Conservation (phyloP, 495 filamentous ascomycete species). For the Apodospora peruviana region DNA sequence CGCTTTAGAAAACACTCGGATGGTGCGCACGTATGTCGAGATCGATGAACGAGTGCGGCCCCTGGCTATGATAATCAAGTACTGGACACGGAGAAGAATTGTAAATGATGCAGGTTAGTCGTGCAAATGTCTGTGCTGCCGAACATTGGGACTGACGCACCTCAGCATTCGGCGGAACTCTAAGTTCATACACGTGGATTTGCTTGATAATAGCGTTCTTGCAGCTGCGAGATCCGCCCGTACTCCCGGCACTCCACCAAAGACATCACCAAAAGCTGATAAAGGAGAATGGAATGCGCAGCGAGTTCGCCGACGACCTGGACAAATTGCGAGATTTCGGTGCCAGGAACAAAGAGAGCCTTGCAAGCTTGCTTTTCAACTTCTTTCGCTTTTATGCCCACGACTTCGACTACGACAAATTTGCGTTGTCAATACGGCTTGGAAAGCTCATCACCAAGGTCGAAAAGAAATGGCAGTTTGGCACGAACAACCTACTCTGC, state of each 20-base stretch:
- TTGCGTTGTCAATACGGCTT: constrained; percentile 80
- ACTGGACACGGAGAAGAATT: constrained; percentile 90
- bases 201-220: constrained; percentile 97
- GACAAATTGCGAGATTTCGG: constrained; percentile 68
- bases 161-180: constrained; percentile 80
- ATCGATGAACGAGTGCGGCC: constrained; percentile 87
- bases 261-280: constrained; percentile 57
- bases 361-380: constrained; percentile 79
- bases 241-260: constrained; percentile 83
- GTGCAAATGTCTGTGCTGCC: background rate
- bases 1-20: constrained; percentile 91
- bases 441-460: constrained; percentile 77
- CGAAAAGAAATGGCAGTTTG: constrained; percentile 78
- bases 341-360: constrained; percentile 69
- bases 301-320: constrained; percentile 81
- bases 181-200: constrained; percentile 99
- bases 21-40: constrained; percentile 96
- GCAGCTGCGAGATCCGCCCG: constrained; percentile 80
- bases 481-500: constrained; percentile 76
- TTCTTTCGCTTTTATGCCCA: constrained; percentile 95
- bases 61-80: constrained; percentile 91
- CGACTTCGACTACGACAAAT: constrained; percentile 82
- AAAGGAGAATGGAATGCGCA: constrained; percentile 55
- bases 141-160: constrained; percentile 6
- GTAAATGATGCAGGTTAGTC: constrained; percentile 89